A percentile compares a stretch with the other conserved stretches of the same genome.
Conservation (phyloP, 1,284 basidiomycete species). For the Filobasidium uniguttulatum region DNA sequence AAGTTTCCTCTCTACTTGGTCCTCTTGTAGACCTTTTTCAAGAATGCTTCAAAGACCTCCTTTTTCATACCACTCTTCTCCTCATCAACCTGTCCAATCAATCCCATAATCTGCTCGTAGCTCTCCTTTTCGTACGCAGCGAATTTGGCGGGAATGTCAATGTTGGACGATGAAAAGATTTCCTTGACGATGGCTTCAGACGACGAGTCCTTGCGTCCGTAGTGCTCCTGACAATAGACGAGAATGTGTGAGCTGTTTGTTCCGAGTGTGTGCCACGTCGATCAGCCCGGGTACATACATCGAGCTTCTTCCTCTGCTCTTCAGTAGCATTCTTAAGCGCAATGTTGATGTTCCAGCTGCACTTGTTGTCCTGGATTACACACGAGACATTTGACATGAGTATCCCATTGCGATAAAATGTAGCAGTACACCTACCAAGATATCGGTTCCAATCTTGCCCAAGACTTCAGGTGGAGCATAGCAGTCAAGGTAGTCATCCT, state of each 20-base stretch:
- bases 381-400: no score
- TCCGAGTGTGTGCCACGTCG: no score
- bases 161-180: constrained; percentile 49
- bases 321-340: constrained; percentile 58
- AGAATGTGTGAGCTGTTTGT: background rate
- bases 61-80: constrained; percentile 51
- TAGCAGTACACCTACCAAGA: constrained; percentile 51
- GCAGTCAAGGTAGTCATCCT: constrained; percentile 96
- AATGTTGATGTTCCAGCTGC: constrained; percentile 90
- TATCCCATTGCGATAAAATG: background rate
- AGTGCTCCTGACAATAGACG: constrained; percentile 50
- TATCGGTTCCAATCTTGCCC: constrained; percentile 96
- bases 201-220: constrained; percentile 65
- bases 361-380: constrained; percentile 72
- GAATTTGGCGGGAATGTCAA: constrained; percentile 58
- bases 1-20: constrained; percentile 52
- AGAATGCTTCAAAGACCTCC: constrained; percentile 70
- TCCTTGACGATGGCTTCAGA: constrained; percentile 59
- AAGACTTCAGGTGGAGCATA: constrained; percentile 80
- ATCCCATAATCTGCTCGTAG: constrained; percentile 50
- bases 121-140: constrained; percentile 62
- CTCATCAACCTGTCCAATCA: constrained; percentile 60
- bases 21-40: constrained; percentile 81
- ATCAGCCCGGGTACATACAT: constrained; percentile 31
- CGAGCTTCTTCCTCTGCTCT: constrained; percentile 46